A percentile compares a stretch with the other conserved stretches of the same genome.
phyloP scores from a whole-genome alignment of 2,329 filamentous ascomycete genomes.

The Tolypocladium capitatum region DNA sequence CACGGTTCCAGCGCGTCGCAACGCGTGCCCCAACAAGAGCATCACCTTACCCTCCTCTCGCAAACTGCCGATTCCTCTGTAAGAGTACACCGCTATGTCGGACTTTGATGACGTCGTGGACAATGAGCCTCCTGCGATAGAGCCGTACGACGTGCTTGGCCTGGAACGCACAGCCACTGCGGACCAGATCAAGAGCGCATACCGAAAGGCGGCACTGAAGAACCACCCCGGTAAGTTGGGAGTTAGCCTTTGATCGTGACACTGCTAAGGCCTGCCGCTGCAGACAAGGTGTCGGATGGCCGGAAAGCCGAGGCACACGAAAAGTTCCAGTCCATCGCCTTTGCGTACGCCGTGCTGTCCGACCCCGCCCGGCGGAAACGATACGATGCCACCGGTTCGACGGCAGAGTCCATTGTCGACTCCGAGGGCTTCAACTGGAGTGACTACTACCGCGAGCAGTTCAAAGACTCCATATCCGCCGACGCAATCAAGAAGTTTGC shows the following conservation, averaged over 20 bases:
- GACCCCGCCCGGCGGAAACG: conserved; percentile 67
- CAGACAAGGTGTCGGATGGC: conserved; percentile 63
- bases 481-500: conserved; percentile 67
- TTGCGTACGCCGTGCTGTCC: conserved; percentile 87
- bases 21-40: conserved; percentile 6
- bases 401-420: conserved; percentile 66
- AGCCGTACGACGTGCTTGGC: conserved; percentile 71
- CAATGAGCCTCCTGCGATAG: conserved; percentile 47
- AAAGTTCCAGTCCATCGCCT: conserved; percentile 81
- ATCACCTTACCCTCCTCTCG: conserved; percentile 2
- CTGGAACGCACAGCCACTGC: conserved; percentile 58
- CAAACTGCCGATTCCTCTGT: conserved; percentile 3
- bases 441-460: conserved; percentile 79
- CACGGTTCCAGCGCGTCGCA: conserved; percentile 2
- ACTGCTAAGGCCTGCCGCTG: conserved; percentile 6
- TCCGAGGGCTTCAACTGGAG: conserved; percentile 79
- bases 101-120: conserved; percentile 38
- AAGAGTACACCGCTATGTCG: conserved; percentile 23
- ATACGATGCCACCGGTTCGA: conserved; percentile 85
- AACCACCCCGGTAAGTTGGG: conserved; percentile 60
- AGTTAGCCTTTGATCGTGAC: neutral
- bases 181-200: conserved; percentile 77
- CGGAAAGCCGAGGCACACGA: conserved; percentile 61
- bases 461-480: conserved; percentile 58
- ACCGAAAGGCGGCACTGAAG: conserved; percentile 79